Conservation (phyloP, 1,284 basidiomycete species). For the Irpex sp. region DNA sequence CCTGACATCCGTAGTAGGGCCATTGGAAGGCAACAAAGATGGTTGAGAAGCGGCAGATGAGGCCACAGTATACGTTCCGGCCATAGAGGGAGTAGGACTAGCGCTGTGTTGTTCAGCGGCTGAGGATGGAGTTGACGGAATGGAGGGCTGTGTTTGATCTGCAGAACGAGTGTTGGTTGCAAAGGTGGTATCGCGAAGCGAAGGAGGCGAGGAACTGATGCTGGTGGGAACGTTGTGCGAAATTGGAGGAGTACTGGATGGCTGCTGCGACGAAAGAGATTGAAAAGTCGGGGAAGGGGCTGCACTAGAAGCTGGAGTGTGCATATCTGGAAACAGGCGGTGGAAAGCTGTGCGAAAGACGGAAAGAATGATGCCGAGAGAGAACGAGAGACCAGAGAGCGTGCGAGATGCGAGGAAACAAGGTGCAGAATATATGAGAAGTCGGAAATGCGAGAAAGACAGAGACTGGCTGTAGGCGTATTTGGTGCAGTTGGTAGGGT, state of each 20-base stretch:
- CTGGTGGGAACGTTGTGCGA: background rate
- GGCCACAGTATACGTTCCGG: constrained; percentile 5
- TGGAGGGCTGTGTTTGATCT: background rate
- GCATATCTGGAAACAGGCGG: constrained; percentile 1
- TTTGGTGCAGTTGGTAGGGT: constrained; percentile 5
- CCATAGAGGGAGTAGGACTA: constrained; percentile 1
- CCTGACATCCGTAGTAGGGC: background rate
- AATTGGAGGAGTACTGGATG: background rate
- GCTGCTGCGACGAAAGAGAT: constrained; percentile 6
- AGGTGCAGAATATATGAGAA: background rate
- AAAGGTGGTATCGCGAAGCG: constrained; percentile 13
- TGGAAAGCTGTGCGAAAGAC: background rate
- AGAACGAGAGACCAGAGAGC: background rate
- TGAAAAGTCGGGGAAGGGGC: constrained; percentile 6
- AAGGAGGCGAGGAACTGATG: background rate
- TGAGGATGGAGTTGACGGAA: constrained; percentile 7
- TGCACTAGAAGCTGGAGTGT: background rate
- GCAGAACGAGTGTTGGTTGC: background rate
- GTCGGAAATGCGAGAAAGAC: constrained; percentile 3
- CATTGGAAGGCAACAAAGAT: constrained; percentile 9
- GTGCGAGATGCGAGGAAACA: background rate
- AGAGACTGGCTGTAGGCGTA: constrained; percentile 7
- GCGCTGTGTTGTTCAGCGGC: background rate
- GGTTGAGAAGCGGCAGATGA: constrained; percentile 15
- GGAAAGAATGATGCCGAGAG: background rate